A percentile compares a stretch with the other conserved stretches of the same genome.
These are phyloP conservation scores for Thymus mandschuricus DNA, from an alignment of 257 asterid genomes.

Conservation along the genomic window DNA sequence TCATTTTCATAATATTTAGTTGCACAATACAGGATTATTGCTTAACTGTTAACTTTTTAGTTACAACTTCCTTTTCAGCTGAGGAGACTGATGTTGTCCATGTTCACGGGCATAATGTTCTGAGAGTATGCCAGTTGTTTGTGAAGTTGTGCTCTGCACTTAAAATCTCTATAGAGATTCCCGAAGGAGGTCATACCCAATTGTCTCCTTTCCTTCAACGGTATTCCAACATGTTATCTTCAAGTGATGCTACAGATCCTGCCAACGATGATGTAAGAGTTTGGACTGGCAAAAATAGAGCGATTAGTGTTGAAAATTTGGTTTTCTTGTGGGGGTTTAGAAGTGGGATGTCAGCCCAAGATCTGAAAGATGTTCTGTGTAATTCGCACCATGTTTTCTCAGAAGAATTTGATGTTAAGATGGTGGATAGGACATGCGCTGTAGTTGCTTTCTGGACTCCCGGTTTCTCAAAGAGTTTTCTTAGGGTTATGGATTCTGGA, in stretches of 20 bases:
- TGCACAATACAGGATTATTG: neutral
- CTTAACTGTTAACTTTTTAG: slow-evolving; percentile 31
- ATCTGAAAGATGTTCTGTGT: slow-evolving; percentile 56
- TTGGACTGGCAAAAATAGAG: slow-evolving; percentile 46
- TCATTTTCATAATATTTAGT: neutral
- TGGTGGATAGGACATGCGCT: slow-evolving; percentile 81
- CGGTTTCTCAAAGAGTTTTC: slow-evolving; percentile 52
- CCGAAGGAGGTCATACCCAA: slow-evolving; percentile 37
- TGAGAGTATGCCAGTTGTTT: slow-evolving; percentile 69
- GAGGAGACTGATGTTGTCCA: slow-evolving; percentile 47
- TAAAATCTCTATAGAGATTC: slow-evolving; percentile 49
- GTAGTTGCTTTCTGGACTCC: slow-evolving; percentile 64
- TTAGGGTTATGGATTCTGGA: slow-evolving; percentile 58
- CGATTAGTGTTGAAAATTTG: slow-evolving; percentile 50
- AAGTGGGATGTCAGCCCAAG: slow-evolving; percentile 61
- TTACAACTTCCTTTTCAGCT: slow-evolving; percentile 42
- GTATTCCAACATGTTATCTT: slow-evolving; percentile 48
- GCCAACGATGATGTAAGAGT: slow-evolving; percentile 49
- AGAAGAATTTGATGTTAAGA: slow-evolving; percentile 63
- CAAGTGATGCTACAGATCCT: slow-evolving; percentile 41
- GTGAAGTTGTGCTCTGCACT: slow-evolving; percentile 59
- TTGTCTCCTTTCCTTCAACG: slow-evolving; percentile 43
- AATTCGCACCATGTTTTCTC: slow-evolving; percentile 57
- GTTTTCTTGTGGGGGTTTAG: slow-evolving; percentile 83
- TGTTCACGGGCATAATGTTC: slow-evolving; percentile 70